Base-by-base conservation (phyloP, 306 rosid genomes). In the Fagus sylvatica region DNA sequence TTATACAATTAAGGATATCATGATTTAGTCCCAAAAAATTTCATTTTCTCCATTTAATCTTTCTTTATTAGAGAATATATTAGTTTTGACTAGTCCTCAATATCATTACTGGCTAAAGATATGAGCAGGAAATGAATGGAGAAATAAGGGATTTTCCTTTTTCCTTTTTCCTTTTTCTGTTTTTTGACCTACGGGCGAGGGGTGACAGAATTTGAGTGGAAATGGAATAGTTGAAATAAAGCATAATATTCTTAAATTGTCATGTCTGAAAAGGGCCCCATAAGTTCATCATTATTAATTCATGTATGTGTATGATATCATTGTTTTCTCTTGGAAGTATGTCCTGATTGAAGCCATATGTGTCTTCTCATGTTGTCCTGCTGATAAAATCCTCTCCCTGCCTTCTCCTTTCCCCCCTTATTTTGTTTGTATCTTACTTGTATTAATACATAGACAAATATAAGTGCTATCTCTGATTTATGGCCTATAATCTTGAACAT, bases 251-350 rank as follows among this genome's bases (percentile, higher is more conserved):
- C 83, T 83, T 81, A 87, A 83, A 61, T 81, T 89, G 93, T 87
- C 86, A 84, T 81, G 88, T 87, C 87, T 84, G 83, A 55, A 74
- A 61, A 84, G 85, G 81, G 76, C 80, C 54, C 37, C 39, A 42
- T 73, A 80, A 59, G 55, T 33, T 48, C 48, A 32, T 8, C 66
- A 80, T 72, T 69, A 77, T 80, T 75, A 80, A 79, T 77, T 71
- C 65, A 54, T 77, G 6, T 74, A 71, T 82, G 80, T 84, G 88
- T 84, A 79, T 83, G 80, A 82, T 81, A 80, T 82, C 83, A 80
- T 85, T 86, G 90, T 85, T 85, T 87, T 79, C 80, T 84, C 75
- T 69, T 85, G 83, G 81, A 80, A 87, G 84, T 74, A 86, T 85
- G 86, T 74, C 85, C 79, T 71, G 90, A 87, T 85, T 85, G 91